Percentiles rank a stretch among this genome's conserved stretches.
These are phyloP conservation scores for Citrullus amarus DNA, from an alignment of 306 rosid genomes.

Conservation along the genomic window DNA sequence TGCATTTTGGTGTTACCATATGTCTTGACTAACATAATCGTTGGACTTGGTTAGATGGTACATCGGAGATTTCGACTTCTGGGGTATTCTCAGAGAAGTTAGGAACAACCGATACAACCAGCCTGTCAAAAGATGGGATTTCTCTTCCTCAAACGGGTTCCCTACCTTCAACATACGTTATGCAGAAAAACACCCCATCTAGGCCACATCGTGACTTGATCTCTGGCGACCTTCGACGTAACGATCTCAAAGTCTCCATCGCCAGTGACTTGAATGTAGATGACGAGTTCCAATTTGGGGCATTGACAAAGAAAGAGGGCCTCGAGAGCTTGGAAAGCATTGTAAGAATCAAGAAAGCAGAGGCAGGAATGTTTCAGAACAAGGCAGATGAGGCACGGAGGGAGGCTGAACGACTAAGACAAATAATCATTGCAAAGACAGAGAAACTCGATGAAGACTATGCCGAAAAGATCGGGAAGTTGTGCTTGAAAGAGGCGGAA, in stretches of 20 bases:
- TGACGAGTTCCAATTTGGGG: conserved; percentile 48
- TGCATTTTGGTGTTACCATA: background rate
- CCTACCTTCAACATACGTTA: conserved; percentile 32
- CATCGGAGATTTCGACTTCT: conserved; percentile 43
- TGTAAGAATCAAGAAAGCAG: conserved; percentile 89
- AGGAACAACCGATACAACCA: conserved; percentile 24
- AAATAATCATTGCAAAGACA: conserved; percentile 43
- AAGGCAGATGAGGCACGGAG: conserved; percentile 91
- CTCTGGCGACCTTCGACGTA: conserved; percentile 46
- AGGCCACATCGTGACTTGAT: conserved; percentile 36
- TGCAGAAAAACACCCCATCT: conserved; percentile 43
- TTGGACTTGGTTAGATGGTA: conserved; percentile 21
- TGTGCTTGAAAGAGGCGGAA: conserved; percentile 59
- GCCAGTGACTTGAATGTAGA: conserved; percentile 37
- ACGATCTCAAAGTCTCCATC: conserved; percentile 45
- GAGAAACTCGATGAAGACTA: conserved; percentile 74
- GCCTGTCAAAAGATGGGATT: conserved; percentile 42
- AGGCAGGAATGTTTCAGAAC: conserved; percentile 83
- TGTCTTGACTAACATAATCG: background rate
- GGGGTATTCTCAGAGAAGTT: conserved; percentile 40
- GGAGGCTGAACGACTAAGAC: conserved; percentile 70
- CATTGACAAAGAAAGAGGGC: conserved; percentile 50
- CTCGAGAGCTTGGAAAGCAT: conserved; percentile 77
- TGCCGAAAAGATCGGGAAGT: conserved; percentile 46
- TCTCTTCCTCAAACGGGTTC: conserved; percentile 41